Evolutionary conservation across 2,329 filamentous ascomycete genomes (phyloP), one percentile per base, ranked within the genome.

Genomic region (Xylariaceae sp.): DNA sequence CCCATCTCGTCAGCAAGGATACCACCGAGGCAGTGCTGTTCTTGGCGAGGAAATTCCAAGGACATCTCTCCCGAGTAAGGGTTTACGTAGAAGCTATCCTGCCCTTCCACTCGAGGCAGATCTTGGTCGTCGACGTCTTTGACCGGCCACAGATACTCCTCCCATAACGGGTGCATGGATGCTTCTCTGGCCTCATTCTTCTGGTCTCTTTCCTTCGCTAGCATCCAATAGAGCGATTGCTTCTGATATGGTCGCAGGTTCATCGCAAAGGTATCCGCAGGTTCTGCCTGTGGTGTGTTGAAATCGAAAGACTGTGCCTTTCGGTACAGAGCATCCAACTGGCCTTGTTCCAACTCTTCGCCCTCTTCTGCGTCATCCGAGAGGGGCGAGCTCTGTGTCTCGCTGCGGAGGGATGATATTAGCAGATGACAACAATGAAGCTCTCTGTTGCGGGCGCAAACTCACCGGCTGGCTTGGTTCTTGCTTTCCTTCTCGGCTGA

Each of bases 281-380:
- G 90, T 52, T 95, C 83, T 8, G 87, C 82, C 59, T 88, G 82
- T 2, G 89, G 89, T 1, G 89, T 96, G 57, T 80, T 78, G 56
- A 98, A 97, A 60, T 98, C 92, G 54, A 97, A 97, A 0, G 88
- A 89, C 57, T 98, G 92, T 0, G 92, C 92, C 58, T 98, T 98
- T 56, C 84, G 87, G 63, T 98, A 98, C 2, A 98, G 66, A 0
- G 85, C 80, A 59, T 98, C 92, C 3, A 98, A 81, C 59, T 98
- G 92, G 53, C 94, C 89, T 60, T 97, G 88, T 57, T 97, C 88
- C 0, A 98, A 73, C 62, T 97, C 89, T 52, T 89, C 76, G 2
- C 88, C 88, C 24, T 96, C 89, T 51, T 96, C 89, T 0, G 71
- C 70, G 32, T 85, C 85, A 8, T 83, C 85, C 4, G 71, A 67